phyloP scores from a whole-genome alignment of 805 yeast genomes.

The Ogataea methanolica region DNA sequence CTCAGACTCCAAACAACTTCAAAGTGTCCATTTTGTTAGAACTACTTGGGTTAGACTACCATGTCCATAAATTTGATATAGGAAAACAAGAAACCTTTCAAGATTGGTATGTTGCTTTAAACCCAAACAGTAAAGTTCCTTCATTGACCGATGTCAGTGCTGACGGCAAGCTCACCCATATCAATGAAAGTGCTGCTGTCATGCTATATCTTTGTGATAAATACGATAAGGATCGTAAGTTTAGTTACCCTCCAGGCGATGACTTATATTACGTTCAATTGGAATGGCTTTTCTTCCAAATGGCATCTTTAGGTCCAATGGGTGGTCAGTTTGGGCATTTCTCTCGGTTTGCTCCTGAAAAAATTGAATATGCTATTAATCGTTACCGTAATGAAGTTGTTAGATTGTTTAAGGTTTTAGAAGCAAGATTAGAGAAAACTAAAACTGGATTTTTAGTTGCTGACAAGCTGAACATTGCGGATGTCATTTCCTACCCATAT shows the following conservation, averaged over 20 bases:
- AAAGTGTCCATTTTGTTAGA: constrained; percentile 39
- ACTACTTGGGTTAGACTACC: constrained; percentile 37
- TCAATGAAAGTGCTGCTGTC: constrained; percentile 62
- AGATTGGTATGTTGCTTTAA: constrained; percentile 50
- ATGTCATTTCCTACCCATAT: constrained; percentile 49
- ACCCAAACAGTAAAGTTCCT: constrained; percentile 65
- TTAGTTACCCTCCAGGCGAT: constrained; percentile 35
- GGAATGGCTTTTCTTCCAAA: constrained; percentile 53
- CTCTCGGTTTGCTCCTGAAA: constrained; percentile 39
- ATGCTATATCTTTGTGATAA: constrained; percentile 54
- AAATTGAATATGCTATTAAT: constrained; percentile 48
- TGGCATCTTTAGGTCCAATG: constrained; percentile 58
- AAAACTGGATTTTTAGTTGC: constrained; percentile 55
- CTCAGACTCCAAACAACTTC: constrained; percentile 41
- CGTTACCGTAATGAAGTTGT: constrained; percentile 48
- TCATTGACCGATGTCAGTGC: constrained; percentile 37
- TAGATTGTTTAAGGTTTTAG: constrained; percentile 51
- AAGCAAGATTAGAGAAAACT: constrained; percentile 44
- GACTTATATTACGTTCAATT: constrained; percentile 45
- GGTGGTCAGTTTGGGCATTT: constrained; percentile 59
- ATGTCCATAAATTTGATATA: constrained; percentile 40
- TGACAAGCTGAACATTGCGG: constrained; percentile 55
- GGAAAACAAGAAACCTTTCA: constrained; percentile 43
- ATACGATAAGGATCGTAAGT: constrained; percentile 51
- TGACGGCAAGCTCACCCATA: constrained; percentile 38